A percentile compares a stretch with the other conserved stretches of the same genome.
These are phyloP conservation scores for Nakazawaea sp. DNA, from an alignment of 805 yeast species.

Conservation along the genomic window DNA sequence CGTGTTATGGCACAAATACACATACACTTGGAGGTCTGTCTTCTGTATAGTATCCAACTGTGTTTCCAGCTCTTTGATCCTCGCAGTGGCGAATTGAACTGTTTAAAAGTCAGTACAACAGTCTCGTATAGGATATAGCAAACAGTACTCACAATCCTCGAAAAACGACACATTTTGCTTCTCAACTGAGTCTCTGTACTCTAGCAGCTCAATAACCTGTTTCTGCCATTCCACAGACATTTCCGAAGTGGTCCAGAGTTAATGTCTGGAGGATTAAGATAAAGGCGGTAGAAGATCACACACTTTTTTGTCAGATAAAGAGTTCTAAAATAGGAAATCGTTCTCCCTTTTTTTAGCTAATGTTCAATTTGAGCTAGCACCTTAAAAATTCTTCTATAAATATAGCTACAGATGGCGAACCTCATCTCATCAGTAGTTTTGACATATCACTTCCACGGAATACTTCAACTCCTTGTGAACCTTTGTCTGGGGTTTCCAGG, in stretches of 20 bases:
- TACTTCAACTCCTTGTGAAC: constrained; percentile 76
- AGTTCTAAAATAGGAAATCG: too few species aligned
- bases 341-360: too few species aligned
- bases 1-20: constrained; percentile 2
- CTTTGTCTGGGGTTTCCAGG: constrained; percentile 80
- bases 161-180: constrained; percentile 5
- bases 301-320: too few species aligned
- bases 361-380: too few species aligned
- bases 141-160: constrained; percentile 7
- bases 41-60: constrained; percentile 2
- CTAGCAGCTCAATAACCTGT: background rate
- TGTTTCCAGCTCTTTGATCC: constrained; percentile 2
- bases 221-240: constrained; percentile 7
- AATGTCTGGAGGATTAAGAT: too few species aligned
- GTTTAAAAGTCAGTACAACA: background rate
- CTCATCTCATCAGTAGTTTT: constrained; percentile 5
- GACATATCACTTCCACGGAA: constrained; percentile 23
- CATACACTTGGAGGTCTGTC: constrained; percentile 11
- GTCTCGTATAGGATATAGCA: too few species aligned
- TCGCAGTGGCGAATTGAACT: constrained; percentile 6
- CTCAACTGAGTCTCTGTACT: constrained; percentile 4
- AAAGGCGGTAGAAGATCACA: too few species aligned
- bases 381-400: too few species aligned
- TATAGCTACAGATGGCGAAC: too few species aligned
- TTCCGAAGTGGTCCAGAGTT: too few species aligned